A percentile compares a stretch with the other conserved stretches of the same genome.
These are phyloP conservation scores for Imleria badia DNA, from an alignment of 768 basidiomycete genomes.

Conservation along the genomic window DNA sequence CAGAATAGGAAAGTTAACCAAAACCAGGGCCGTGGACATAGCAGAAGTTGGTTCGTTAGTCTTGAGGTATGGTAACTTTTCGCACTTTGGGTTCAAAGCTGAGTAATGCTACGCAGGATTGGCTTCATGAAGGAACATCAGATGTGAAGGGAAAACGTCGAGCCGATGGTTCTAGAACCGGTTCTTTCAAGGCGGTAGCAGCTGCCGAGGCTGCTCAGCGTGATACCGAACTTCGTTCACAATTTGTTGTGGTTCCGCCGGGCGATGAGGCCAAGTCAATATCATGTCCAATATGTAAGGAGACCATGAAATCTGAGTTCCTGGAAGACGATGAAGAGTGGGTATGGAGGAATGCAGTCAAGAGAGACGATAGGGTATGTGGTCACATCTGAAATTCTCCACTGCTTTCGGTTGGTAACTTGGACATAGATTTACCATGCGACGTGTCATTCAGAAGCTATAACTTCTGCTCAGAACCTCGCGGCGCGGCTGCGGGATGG, in stretches of 20 bases:
- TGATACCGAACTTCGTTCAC: conserved; percentile 72
- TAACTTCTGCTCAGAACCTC: conserved; percentile 59
- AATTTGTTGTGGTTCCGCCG: conserved; percentile 86
- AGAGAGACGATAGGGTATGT: conserved; percentile 78
- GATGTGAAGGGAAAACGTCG: conserved; percentile 72
- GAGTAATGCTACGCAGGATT: conserved; percentile 59
- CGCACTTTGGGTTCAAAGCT: conserved; percentile 9
- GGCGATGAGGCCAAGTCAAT: conserved; percentile 82
- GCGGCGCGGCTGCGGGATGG: conserved; percentile 70
- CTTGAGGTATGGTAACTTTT: conserved; percentile 60
- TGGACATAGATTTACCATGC: conserved; percentile 81
- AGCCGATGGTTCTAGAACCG: conserved; percentile 48
- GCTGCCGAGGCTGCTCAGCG: conserved; percentile 68
- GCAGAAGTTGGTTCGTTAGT: conserved; percentile 85
- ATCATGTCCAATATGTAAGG: conserved; percentile 97
- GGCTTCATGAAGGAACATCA: conserved; percentile 68
- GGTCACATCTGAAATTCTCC: not conserved
- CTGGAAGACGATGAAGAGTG: conserved; percentile 96
- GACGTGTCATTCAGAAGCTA: conserved; percentile 87
- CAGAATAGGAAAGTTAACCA: conserved; percentile 85
- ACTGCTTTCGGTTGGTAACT: not conserved
- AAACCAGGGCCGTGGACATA: conserved; percentile 79
- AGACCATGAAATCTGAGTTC: conserved; percentile 86
- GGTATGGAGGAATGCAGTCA: conserved; percentile 93
- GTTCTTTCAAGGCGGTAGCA: conserved; percentile 56